Percentiles rank a stretch among this genome's conserved stretches.
phyloP scores from a whole-genome alignment of 352 stramenopile genomes.

The Phytopythium aichiense region DNA sequence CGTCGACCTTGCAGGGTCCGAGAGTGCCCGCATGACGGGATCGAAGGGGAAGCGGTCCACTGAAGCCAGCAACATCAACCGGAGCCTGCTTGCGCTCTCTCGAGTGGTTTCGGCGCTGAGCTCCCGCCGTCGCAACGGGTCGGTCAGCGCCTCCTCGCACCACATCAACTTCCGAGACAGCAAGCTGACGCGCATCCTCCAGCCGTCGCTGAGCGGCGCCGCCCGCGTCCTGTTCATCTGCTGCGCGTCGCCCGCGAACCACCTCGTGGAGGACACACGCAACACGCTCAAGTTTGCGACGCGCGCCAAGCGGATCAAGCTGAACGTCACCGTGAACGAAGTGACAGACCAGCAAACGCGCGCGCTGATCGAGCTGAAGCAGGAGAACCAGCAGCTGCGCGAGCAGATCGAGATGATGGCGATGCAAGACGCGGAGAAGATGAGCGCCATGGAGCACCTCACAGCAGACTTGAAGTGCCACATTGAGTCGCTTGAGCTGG shows the following conservation, averaged over 20 bases:
- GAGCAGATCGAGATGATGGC: conserved; percentile 31
- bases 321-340: conserved; percentile 38
- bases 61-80: conserved; percentile 62
- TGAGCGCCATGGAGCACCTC: conserved; percentile 33
- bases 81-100: conserved; percentile 70
- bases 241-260: conserved; percentile 69
- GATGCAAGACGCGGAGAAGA: conserved; percentile 29
- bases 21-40: conserved; percentile 86
- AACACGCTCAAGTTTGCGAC: conserved; percentile 92
- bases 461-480: conserved; percentile 25
- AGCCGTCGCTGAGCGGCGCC: conserved; percentile 83
- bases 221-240: conserved; percentile 83
- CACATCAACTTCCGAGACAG: conserved; percentile 93
- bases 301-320: conserved; percentile 82
- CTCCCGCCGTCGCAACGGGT: conserved; percentile 63
- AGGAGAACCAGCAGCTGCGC: conserved; percentile 39
- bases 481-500: conserved; percentile 20
- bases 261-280: conserved; percentile 84
- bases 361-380: conserved; percentile 30
- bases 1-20: conserved; percentile 90
- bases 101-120: conserved; percentile 90
- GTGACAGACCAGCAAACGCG: conserved; percentile 30
- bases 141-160: conserved; percentile 18
- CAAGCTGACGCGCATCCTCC: conserved; percentile 91
- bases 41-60: conserved; percentile 50